A percentile compares a stretch with the other conserved stretches of the same genome.
Evolutionary conservation across 2,329 filamentous ascomycete species (phyloP).

Genomic region (Aspergillus sp.): DNA sequence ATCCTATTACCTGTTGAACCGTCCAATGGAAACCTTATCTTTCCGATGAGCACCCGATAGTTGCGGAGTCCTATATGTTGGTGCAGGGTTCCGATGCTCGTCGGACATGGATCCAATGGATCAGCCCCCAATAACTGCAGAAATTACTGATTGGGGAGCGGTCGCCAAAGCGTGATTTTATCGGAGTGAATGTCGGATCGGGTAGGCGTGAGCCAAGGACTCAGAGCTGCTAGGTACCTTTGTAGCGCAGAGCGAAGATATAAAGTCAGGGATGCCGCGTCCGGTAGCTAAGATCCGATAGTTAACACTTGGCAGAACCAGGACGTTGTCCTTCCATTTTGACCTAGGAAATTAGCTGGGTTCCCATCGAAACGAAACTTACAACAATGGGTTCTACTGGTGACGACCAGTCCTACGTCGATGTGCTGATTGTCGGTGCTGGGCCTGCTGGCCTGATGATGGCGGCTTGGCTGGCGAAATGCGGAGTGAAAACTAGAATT

Average conservation of each 20-base stretch:
- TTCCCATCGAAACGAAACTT: not conserved
- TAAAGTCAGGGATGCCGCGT: not conserved
- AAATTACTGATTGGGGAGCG: not conserved
- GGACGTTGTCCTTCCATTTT: too few relatives aligned
- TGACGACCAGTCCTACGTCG: not conserved
- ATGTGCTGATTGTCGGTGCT: constrained; percentile 47
- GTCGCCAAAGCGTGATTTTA: too few relatives aligned
- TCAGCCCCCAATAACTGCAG: not conserved
- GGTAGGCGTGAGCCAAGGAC: not conserved
- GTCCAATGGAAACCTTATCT: too few relatives aligned
- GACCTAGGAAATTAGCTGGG: not conserved
- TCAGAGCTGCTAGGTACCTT: not conserved
- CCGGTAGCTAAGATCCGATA: too few relatives aligned
- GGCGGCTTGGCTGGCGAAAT: constrained; percentile 51
- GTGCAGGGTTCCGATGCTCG: not conserved
- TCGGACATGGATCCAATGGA: not conserved
- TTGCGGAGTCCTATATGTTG: not conserved
- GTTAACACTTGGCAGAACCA: too few relatives aligned
- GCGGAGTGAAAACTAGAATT: constrained; percentile 50
- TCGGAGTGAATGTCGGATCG: not conserved
- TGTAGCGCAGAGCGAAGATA: not conserved
- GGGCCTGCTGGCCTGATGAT: constrained; percentile 52
- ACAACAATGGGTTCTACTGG: not conserved
- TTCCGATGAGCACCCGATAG: not conserved
- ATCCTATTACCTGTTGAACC: too few relatives aligned